Percentiles rank a stretch among this genome's conserved stretches.
Evolutionary conservation across 1,139 yeast species (phyloP).

Genomic region (Suzukiozyma palmioleophila): DNA sequence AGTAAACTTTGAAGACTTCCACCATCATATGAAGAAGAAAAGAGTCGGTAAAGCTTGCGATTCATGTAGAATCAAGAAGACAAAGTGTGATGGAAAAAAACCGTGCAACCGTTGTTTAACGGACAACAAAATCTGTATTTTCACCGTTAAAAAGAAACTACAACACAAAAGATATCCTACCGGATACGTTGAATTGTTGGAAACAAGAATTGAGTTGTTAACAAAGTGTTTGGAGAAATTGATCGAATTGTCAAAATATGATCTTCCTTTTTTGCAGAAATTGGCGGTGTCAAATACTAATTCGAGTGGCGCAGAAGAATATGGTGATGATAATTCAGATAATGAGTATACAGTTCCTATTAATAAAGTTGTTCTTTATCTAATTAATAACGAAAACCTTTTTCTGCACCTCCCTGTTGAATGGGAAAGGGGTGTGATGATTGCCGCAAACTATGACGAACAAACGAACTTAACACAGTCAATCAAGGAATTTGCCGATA

Average conservation of each 20-base stretch:
- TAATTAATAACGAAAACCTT: conserved; percentile 36
- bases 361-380: conserved; percentile 43
- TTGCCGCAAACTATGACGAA: conserved; percentile 31
- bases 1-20: not conserved
- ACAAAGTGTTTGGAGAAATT: conserved; percentile 50
- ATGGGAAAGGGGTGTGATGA: conserved; percentile 42
- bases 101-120: conserved; percentile 68
- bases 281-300: conserved; percentile 7
- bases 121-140: conserved; percentile 73
- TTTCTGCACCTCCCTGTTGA: conserved; percentile 37
- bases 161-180: conserved; percentile 59
- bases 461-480: conserved; percentile 21
- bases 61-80: conserved; percentile 69
- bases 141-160: conserved; percentile 60
- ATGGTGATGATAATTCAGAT: conserved; percentile 5
- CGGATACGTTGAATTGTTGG: conserved; percentile 68
- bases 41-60: conserved; percentile 82
- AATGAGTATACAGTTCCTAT: conserved; percentile 34
- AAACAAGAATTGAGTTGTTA: conserved; percentile 59
- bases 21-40: conserved; percentile 40
- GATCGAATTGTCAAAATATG: conserved; percentile 32
- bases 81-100: conserved; percentile 73
- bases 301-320: not conserved
- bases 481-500: conserved; percentile 30
- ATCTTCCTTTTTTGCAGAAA: conserved; percentile 27